Evolutionary conservation across 805 yeast species (phyloP).

Genomic region (Zygoascus bituminiphila): DNA sequence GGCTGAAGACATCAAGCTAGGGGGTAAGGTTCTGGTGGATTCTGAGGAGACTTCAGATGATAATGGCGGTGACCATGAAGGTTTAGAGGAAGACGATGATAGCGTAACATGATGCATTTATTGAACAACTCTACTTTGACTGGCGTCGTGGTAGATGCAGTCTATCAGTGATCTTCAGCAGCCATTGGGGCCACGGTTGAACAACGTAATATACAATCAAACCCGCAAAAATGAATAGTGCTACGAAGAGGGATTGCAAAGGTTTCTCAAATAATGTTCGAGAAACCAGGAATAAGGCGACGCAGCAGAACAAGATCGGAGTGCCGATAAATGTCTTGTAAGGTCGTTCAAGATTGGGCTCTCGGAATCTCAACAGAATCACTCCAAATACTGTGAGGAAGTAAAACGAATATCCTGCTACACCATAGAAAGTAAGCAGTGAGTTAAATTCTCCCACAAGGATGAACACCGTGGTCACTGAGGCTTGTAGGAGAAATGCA

Average conservation of each 20-base stretch:
- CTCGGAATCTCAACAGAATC: slow-evolving; percentile 27
- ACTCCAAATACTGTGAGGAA: slow-evolving; percentile 32
- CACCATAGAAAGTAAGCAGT: slow-evolving; percentile 32
- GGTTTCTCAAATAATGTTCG: slow-evolving; percentile 30
- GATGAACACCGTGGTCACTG: slow-evolving; percentile 26
- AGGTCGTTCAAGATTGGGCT: slow-evolving; percentile 31
- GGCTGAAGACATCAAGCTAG: slow-evolving; percentile 9
- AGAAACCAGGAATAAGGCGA: slow-evolving; percentile 30
- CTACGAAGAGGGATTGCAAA: slow-evolving; percentile 24
- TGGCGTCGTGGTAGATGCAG: background rate
- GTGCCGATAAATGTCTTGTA: slow-evolving; percentile 31
- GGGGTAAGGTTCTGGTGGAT: slow-evolving; percentile 8
- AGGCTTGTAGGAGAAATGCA: slow-evolving; percentile 29
- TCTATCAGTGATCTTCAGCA: slow-evolving; percentile 10
- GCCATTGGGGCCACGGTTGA: slow-evolving; percentile 1
- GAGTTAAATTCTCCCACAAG: slow-evolving; percentile 31
- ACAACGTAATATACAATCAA: slow-evolving; percentile 24
- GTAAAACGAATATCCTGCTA: slow-evolving; percentile 28
- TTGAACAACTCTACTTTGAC: background rate
- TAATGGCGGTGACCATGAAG: slow-evolving; percentile 1
- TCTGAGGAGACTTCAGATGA: no score
- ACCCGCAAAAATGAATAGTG: slow-evolving; percentile 24
- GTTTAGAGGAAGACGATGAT: background rate
- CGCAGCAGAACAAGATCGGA: slow-evolving; percentile 31
- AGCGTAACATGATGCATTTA: background rate